Evolutionary conservation across 805 yeast genomes (phyloP).

Genomic region (Komagataella pseudopastoris): DNA sequence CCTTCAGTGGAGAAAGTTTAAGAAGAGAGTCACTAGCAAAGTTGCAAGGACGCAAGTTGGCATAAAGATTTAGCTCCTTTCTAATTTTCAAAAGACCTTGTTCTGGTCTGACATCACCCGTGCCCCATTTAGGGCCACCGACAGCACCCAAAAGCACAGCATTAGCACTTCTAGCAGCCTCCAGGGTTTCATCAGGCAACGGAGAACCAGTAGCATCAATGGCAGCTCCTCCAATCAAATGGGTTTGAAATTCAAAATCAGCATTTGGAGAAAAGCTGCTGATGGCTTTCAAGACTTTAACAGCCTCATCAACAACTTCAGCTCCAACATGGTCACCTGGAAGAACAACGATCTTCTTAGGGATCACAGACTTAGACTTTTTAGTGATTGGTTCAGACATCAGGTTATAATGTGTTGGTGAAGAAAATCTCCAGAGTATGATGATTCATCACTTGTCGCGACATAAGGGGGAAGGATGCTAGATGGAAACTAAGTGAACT

Average conservation of each 20-base stretch:
- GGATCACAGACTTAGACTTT: constrained; percentile 2
- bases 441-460: background rate
- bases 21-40: constrained; percentile 78
- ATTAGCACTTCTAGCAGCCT: constrained; percentile 74
- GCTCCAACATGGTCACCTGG: constrained; percentile 98
- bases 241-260: constrained; percentile 66
- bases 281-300: constrained; percentile 79
- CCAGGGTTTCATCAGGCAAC: constrained; percentile 72
- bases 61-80: constrained; percentile 87
- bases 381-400: background rate
- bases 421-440: background rate
- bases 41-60: constrained; percentile 93
- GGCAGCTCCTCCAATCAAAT: constrained; percentile 96
- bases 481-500: background rate
- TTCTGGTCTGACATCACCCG: constrained; percentile 93
- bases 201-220: constrained; percentile 95
- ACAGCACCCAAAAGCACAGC: constrained; percentile 98
- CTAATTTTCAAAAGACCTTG: constrained; percentile 91
- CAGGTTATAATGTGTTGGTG: background rate
- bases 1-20: constrained; percentile 77
- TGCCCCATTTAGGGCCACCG: constrained; percentile 99
- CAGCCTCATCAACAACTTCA: constrained; percentile 81
- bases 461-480: background rate
- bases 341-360: constrained; percentile 68
- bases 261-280: constrained; percentile 39